Base-by-base conservation (phyloP, 257 asterid species). In the Jaltomata sinuosa region DNA sequence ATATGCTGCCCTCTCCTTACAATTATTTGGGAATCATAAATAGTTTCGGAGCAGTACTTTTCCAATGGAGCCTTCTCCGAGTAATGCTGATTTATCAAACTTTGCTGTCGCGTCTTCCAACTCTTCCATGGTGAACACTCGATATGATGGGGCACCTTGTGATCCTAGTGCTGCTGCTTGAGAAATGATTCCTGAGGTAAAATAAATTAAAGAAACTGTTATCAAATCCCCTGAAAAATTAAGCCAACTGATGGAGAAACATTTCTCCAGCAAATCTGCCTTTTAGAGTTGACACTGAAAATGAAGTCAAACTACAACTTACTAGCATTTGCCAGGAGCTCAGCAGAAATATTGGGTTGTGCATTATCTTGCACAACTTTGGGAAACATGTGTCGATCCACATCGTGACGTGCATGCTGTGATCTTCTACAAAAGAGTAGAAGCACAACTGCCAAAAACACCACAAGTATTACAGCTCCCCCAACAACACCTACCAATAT, bases 41-140 rank as follows among this genome's bases (percentile, higher is more conserved):
- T 29, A 25, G 62, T 77, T 77, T 27, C 29, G 18, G 81, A 29
- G 62, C 25, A 78, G 81, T 86, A 93, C 95, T 94, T 93, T 92
- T 69, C 97, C 93, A 27, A 84, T 86, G 22, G 89, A 92, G 80
- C 94, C 91, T 86, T 89, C 88, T 10, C 95, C 95, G 86, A 93
- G 87, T 86, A 92, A 83, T 85, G 87, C 42, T 18, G 89, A 86
- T 54, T 47, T 85, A 82, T 91, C 89, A 22, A 93, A 93, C 88
- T 85, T 84, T 83, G 88, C 84, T 64, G 94, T 93, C n/a, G 94
- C 92, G 65, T 87, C 93, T 87, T 88, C 87, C 25, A 93, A 84
- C 93, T 93, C 97, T 9, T 90, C 92, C 4, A 89, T 64, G 9
- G 88, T 88, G 82, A 93, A 93, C 64, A 86, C 40, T 11, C 92